Percentiles rank a stretch among this genome's conserved stretches.
These are phyloP conservation scores for Dendrostoma leiphaemia DNA, from an alignment of 2,329 filamentous ascomycete genomes.

Conservation along the genomic window DNA sequence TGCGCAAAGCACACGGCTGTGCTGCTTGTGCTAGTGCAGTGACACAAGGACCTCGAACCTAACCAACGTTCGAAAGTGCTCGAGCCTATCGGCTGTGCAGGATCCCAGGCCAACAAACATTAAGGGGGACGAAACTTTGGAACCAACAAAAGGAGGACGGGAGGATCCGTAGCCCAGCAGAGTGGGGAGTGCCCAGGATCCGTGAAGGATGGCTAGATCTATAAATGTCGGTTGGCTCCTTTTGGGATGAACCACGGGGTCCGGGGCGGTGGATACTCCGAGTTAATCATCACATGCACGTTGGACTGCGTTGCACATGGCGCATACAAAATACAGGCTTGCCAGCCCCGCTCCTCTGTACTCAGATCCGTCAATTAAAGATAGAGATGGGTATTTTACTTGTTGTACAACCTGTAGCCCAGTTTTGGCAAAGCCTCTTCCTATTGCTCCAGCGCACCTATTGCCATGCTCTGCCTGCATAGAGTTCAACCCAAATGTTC, in stretches of 20 bases:
- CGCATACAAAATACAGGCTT: no score
- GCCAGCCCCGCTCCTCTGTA: no score
- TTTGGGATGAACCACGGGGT: not conserved
- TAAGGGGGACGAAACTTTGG: not conserved
- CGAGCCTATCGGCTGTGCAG: not conserved
- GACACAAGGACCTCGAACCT: no score
- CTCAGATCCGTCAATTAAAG: not conserved
- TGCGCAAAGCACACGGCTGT: no score
- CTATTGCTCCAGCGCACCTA: not conserved
- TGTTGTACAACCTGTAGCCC: slow-evolving; percentile 6
- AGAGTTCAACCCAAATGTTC: not conserved
- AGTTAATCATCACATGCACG: not conserved
- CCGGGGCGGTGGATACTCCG: not conserved
- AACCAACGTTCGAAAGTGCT: no score
- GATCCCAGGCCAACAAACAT: no score
- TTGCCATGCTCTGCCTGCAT: not conserved
- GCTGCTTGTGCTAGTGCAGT: no score
- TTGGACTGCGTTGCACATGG: not conserved
- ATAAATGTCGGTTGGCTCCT: no score
- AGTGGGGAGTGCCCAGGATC: no score
- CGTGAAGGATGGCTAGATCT: no score
- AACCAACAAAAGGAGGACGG: not conserved
- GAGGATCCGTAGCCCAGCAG: not conserved
- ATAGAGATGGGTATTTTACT: slow-evolving; percentile 15
- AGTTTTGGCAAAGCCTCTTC: not conserved